Percentiles rank a stretch among this genome's conserved stretches.
phyloP scores from a whole-genome alignment of 805 yeast species.

The Maudiozyma barnettii region DNA sequence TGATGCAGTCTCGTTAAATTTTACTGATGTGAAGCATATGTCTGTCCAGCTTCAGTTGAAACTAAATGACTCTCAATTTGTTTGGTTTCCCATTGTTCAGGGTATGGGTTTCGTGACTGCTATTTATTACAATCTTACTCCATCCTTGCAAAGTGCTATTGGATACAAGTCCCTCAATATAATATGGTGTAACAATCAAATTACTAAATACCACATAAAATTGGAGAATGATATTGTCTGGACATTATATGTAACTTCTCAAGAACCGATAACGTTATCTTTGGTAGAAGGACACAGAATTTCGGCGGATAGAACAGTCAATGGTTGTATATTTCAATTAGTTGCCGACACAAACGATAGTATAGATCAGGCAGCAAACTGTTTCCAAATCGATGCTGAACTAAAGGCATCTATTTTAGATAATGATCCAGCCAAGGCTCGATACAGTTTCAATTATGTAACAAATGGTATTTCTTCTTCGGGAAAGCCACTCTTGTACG shows the following conservation, averaged over 20 bases:
- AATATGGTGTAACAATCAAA: neutral
- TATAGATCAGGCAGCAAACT: slow-evolving; percentile 57
- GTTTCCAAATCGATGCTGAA: slow-evolving; percentile 42
- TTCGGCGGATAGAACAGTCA: slow-evolving; percentile 13
- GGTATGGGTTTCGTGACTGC: slow-evolving; percentile 81
- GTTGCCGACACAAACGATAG: slow-evolving; percentile 38
- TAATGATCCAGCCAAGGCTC: slow-evolving; percentile 13
- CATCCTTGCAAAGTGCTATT: slow-evolving; percentile 49
- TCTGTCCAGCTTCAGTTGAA: slow-evolving; percentile 28
- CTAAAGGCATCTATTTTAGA: slow-evolving; percentile 36
- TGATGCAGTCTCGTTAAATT: slow-evolving; percentile 18
- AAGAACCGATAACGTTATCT: slow-evolving; percentile 4
- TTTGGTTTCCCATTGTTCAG: slow-evolving; percentile 56
- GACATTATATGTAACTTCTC: slow-evolving; percentile 11
- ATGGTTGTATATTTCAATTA: slow-evolving; percentile 50
- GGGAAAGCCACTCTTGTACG: slow-evolving; percentile 43
- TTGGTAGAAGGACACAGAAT: slow-evolving; percentile 15
- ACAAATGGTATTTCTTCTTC: slow-evolving; percentile 38
- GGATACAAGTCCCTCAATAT: slow-evolving; percentile 39
- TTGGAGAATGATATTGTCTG: slow-evolving; percentile 47
- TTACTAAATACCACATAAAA: slow-evolving; percentile 40
- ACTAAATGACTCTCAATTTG: slow-evolving; percentile 28
- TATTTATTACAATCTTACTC: slow-evolving; percentile 43
- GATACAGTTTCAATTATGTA: slow-evolving; percentile 37
- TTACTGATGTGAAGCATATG: slow-evolving; percentile 27